Evolutionary conservation across 2,329 filamentous ascomycete species (phyloP).

Genomic region (Ophidiomyces ophidiicola): DNA sequence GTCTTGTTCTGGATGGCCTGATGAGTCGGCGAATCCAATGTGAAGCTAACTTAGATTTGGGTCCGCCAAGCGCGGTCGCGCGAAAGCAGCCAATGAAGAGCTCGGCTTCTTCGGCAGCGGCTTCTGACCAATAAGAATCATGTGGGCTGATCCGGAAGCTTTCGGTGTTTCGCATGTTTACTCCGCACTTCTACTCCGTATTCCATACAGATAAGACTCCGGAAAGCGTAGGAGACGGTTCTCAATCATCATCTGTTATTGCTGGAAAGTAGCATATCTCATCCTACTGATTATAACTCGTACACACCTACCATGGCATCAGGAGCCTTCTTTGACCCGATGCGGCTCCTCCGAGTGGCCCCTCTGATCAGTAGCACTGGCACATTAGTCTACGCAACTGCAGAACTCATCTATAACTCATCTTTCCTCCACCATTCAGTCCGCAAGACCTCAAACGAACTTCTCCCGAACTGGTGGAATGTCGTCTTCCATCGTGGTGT

Average conservation of each 20-base stretch:
- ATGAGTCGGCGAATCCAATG: not conserved
- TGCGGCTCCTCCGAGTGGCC: conserved; percentile 29
- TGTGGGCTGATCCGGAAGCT: not conserved
- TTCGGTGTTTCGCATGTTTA: too few species aligned
- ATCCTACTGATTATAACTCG: too few species aligned
- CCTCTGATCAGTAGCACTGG: conserved; percentile 40
- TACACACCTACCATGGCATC: conserved; percentile 10
- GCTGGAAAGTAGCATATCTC: too few species aligned
- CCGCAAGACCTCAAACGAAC: conserved; percentile 16
- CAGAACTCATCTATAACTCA: conserved; percentile 24
- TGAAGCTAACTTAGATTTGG: not conserved
- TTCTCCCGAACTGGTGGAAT: conserved; percentile 36
- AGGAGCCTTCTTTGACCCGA: conserved; percentile 13
- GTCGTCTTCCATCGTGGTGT: conserved; percentile 32
- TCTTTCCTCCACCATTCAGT: conserved; percentile 16
- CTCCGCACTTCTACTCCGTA: too few species aligned
- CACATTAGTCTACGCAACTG: conserved; percentile 36
- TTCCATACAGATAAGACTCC: too few species aligned
- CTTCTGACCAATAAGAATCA: not conserved
- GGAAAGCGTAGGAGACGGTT: too few species aligned
- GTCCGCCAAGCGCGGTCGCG: too few species aligned
- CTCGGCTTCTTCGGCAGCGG: conserved; percentile 3
- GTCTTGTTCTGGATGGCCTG: not conserved
- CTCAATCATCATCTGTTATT: too few species aligned
- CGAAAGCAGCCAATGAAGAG: not conserved